Evolutionary conservation across 805 yeast genomes (phyloP).

Genomic region (Candida oleophila): DNA sequence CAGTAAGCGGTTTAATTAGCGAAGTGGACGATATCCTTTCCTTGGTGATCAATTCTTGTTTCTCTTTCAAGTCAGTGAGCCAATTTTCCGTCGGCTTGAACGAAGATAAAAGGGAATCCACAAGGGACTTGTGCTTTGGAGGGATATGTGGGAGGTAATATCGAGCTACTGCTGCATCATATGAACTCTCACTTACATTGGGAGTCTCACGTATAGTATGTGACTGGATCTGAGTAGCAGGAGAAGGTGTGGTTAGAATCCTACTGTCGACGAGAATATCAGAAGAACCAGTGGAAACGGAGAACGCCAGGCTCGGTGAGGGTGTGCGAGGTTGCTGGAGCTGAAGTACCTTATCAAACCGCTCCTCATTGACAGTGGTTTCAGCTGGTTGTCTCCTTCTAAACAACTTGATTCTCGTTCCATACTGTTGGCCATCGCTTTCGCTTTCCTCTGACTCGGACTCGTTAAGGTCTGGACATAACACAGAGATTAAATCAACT

Average conservation of each 20-base stretch:
- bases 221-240: no score
- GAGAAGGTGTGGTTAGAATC: no score
- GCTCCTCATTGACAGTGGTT: not conserved
- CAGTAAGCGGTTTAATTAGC: conserved; percentile 23
- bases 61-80: not conserved
- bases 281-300: not conserved
- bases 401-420: not conserved
- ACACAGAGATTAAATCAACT: not conserved
- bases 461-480: not conserved
- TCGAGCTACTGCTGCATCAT: not conserved
- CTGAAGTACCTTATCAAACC: not conserved
- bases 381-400: not conserved
- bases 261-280: not conserved
- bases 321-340: not conserved
- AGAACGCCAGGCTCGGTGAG: not conserved
- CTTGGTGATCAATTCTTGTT: conserved; percentile 3
- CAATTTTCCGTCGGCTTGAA: not conserved
- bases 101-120: conserved; percentile 1
- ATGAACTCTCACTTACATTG: not conserved
- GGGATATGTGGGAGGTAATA: conserved; percentile 4
- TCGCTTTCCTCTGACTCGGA: not conserved
- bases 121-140: not conserved
- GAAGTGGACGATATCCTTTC: conserved; percentile 2
- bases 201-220: no score
- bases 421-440: not conserved